phyloP scores from a whole-genome alignment of 352 stramenopile genomes.

The Globisporangium radiosum region DNA sequence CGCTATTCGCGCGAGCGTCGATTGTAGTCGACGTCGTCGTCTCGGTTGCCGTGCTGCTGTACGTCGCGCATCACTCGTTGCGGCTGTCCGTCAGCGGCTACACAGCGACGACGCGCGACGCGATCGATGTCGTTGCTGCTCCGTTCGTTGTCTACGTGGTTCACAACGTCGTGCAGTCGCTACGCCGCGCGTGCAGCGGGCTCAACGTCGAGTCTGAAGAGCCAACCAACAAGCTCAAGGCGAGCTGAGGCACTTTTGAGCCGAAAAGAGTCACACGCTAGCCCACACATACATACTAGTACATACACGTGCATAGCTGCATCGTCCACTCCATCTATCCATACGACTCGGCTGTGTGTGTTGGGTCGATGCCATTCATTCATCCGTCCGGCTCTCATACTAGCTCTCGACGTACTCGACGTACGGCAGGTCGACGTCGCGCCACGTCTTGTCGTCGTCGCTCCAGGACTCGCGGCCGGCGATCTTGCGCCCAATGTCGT shows the following conservation, averaged over 20 bases:
- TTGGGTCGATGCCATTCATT: too few relatives aligned
- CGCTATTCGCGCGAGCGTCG: not conserved
- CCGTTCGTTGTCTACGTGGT: constrained; percentile 31
- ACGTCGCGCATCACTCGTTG: not conserved
- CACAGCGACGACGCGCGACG: constrained; percentile 24
- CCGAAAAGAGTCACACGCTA: not conserved
- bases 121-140: constrained; percentile 27
- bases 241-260: not conserved
- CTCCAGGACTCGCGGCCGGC: constrained; percentile 47
- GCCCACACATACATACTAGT: not conserved
- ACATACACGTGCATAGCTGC: not conserved
- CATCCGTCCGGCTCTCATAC: constrained; percentile 7
- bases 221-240: constrained; percentile 1
- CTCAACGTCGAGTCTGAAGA: not conserved
- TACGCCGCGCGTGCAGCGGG: constrained; percentile 6
- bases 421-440: constrained; percentile 51
- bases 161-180: constrained; percentile 17
- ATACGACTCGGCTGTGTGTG: too few relatives aligned
- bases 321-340: too few relatives aligned
- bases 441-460: constrained; percentile 62
- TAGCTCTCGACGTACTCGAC: constrained; percentile 70
- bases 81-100: not conserved
- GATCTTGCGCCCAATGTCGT: constrained; percentile 53
- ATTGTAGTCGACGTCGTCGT: constrained; percentile 3
- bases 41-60: constrained; percentile 6